A percentile compares a stretch with the other conserved stretches of the same genome.
Conservation (phyloP, 164 flowering plant genomes). For the Macadamia tetraphylla region DNA sequence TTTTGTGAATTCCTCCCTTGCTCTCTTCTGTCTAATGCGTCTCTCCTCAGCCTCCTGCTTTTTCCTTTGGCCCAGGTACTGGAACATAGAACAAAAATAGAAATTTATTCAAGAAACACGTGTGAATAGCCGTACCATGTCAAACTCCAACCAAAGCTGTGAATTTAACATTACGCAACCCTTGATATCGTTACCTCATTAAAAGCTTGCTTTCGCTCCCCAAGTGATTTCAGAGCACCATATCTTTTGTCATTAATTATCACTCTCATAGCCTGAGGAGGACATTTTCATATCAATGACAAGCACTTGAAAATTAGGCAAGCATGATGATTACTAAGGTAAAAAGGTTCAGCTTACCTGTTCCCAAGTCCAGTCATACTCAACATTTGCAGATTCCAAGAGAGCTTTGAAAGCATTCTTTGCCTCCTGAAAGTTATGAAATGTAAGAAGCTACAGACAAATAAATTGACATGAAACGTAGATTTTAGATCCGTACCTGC, state of each 20-base stretch:
- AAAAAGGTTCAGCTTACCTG: conserved; percentile 44
- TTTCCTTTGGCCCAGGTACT: conserved; percentile 87
- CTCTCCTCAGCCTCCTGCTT: conserved; percentile 89
- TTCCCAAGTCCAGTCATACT: conserved; percentile 97
- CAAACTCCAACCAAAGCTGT: too few relatives aligned
- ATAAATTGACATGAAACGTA: not conserved
- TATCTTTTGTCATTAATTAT: conserved; percentile 92
- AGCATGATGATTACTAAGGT: too few relatives aligned
- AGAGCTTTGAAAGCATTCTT: conserved; percentile 89
- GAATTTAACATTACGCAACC: not conserved
- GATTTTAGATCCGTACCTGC: conserved; percentile 40
- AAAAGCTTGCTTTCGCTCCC: conserved; percentile 97
- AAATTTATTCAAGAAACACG: not conserved
- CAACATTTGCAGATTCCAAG: conserved; percentile 83
- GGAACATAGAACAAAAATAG: conserved; percentile 6
- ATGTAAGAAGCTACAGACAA: not conserved
- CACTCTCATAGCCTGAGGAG: conserved; percentile 76
- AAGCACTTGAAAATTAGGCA: not conserved
- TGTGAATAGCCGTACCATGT: not conserved
- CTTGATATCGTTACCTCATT: conserved; percentile 56
- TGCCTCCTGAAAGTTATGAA: conserved; percentile 58
- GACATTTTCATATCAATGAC: conserved; percentile 4
- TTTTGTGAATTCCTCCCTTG: conserved; percentile 78
- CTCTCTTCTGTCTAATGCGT: conserved; percentile 75
- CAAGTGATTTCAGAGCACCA: conserved; percentile 89